Base-by-base conservation (phyloP, 2,329 filamentous ascomycete species). In the Geosmithia morbida region DNA sequence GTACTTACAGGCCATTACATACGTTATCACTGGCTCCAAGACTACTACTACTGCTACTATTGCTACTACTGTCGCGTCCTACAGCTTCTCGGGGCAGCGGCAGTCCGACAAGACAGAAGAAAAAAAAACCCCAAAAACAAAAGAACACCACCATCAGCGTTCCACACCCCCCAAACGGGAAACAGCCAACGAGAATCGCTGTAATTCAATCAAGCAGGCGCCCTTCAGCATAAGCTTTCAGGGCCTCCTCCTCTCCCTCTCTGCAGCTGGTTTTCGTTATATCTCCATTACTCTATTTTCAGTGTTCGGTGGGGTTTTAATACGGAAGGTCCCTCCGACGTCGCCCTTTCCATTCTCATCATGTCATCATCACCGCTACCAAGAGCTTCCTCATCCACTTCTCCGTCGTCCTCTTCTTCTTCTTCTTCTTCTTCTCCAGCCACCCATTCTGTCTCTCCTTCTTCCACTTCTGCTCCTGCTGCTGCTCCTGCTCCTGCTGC, bases 351-450 rank as follows among this genome's bases (percentile, higher is more conserved):
- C 43, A 20, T 16, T 37, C 33, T 37, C 33, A 37, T 37, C 33
- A 37, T 37, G 33, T 37, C 33, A 37, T 16, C 33, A 37, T 11
- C 33, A 16, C 10, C 11, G 3, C 33, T 37, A 16, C 10, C 33
- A 11, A 37, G 33, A 7, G 10, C 11, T 16, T 11, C 33, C 33
- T 22, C n/a, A 11, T 10, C 41, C n/a, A 3, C 41, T 37, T 37
- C 33, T 16, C 11, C 33, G 6, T 26, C 33, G 6, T 26, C 22
- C 22, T 26, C 22, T 40, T 16, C 14, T 40, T 16, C 37, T 40
- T 16, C 37, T 16, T 5, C 4, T 40, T 64, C 61, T 46, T 26
- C 39, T 19, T 60, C 60, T 52, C 76, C 50, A 17, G 45, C 45
- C 44, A 51, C 52, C 22, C 53, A 55, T 33, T 52, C 53, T 44